Conservation (phyloP, 2,329 filamentous ascomycete genomes). For the Thielaviopsis musarum region DNA sequence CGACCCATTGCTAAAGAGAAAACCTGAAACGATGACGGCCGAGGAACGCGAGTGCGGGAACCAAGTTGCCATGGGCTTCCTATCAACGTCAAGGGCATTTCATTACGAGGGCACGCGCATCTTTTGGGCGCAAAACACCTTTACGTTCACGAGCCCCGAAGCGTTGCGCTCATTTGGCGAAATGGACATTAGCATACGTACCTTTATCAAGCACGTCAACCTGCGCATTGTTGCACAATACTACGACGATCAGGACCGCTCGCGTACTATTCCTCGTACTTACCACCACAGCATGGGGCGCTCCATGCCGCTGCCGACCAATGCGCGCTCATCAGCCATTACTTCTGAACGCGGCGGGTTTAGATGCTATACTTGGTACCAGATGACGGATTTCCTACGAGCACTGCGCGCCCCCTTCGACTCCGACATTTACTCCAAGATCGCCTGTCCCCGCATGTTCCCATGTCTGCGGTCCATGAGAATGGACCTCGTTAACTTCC, state of each 20-base stretch:
- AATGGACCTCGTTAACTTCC: slow-evolving; percentile 39
- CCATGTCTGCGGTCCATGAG: slow-evolving; percentile 30
- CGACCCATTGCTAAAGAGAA: slow-evolving; percentile 32
- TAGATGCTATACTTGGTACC: slow-evolving; percentile 36
- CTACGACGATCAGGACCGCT: slow-evolving; percentile 33
- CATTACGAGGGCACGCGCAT: slow-evolving; percentile 30
- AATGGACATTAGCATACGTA: slow-evolving; percentile 25
- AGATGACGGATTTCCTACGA: slow-evolving; percentile 34
- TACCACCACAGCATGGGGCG: slow-evolving; percentile 29
- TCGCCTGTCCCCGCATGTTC: slow-evolving; percentile 24
- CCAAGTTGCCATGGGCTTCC: slow-evolving; percentile 35
- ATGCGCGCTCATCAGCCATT: slow-evolving; percentile 27
- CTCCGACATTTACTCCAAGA: slow-evolving; percentile 15
- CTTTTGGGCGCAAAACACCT: slow-evolving; percentile 35
- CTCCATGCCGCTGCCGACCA: slow-evolving; percentile 25
- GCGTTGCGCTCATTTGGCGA: slow-evolving; percentile 33
- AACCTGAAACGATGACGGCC: slow-evolving; percentile 26
- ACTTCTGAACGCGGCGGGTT: slow-evolving; percentile 34
- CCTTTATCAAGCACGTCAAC: slow-evolving; percentile 28
- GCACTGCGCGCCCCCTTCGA: slow-evolving; percentile 32
- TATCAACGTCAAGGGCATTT: slow-evolving; percentile 34
- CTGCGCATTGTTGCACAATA: slow-evolving; percentile 38
- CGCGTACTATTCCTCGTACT: slow-evolving; percentile 14
- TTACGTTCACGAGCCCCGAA: slow-evolving; percentile 36
- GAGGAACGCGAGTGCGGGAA: slow-evolving; percentile 27